These are phyloP conservation scores for Helichrysum umbraculigerum DNA, from an alignment of 129 eudicot genomes.

Conservation along the genomic window DNA sequence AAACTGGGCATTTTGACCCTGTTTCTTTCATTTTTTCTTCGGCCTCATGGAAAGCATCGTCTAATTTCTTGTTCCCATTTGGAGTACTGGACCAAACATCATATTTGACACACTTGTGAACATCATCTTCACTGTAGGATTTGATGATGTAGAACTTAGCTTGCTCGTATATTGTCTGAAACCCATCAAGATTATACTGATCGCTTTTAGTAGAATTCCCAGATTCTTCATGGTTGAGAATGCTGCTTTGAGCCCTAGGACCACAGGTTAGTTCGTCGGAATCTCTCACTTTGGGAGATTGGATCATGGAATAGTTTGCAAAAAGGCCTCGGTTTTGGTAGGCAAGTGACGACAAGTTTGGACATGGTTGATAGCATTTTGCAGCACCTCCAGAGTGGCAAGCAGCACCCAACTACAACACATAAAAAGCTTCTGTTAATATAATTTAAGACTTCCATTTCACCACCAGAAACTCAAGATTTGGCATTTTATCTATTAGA, in stretches of 20 bases:
- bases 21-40: constrained; percentile 46
- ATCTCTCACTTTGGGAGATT: constrained; percentile 43
- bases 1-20: constrained; percentile 62
- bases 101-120: constrained; percentile 83
- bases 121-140: constrained; percentile 92
- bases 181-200: constrained; percentile 66
- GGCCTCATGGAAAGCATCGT: constrained; percentile 59
- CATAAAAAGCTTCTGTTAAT: neutral
- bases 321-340: constrained; percentile 51
- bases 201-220: constrained; percentile 33
- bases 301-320: constrained; percentile 40
- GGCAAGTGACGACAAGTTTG: constrained; percentile 43
- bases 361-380: constrained; percentile 42
- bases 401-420: constrained; percentile 52
- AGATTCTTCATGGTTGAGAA: constrained; percentile 35
- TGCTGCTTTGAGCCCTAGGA: constrained; percentile 57
- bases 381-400: constrained; percentile 38
- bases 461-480: neutral
- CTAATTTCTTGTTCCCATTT: constrained; percentile 79
- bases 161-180: constrained; percentile 50
- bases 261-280: constrained; percentile 78
- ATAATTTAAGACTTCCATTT: neutral
- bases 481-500: neutral
- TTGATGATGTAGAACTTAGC: constrained; percentile 83
- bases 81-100: constrained; percentile 97